Evolutionary conservation across 768 basidiomycete genomes (phyloP), one percentile per base, ranked within the genome.

Genomic region (Hemileccinum impolitum): DNA sequence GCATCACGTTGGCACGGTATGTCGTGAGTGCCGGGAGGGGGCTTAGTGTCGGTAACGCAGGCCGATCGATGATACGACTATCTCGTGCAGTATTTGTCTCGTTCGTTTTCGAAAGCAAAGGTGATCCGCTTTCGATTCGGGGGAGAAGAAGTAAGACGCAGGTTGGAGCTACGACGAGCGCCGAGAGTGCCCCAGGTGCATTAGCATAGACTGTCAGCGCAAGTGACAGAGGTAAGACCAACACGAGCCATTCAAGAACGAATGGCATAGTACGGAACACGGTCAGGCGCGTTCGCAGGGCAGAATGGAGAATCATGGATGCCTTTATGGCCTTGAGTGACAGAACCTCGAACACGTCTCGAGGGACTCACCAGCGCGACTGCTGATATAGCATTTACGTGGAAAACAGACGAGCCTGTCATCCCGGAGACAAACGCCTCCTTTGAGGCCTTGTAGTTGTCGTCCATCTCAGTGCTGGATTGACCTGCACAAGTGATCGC

Each of bases 1-100:
- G 72, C 78, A 98, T 86, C 94, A 97, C 94, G 62, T 96, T 90
- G 3, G 94, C 84, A 39, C 96, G 75, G 64, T 95, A 98, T 0
- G 85, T 80, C 11, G 92, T 90, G 48, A 99, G 65, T 35, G 91
- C 85, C 1, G 91, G 81, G 39, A 92, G 69, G 2, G 75, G 77
- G n/a, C 72, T 53, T 15, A 66, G 43, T n/a, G 57, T 21, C 4
- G 25, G 43, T 26, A 55, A 25, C 5, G 44, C 6, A 5, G 43
- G 26, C 12, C 49, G 39, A 14, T 45, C 26, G 23, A 49, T 36
- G 28, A 8, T 11, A 11, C 18, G 31, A 31, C 28, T 43, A 21
- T 48, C 36, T 37, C 45, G 49, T 10, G 44, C 25, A 8, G 30
- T 45, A n/a, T 39, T 44, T 5, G 11, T 34, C 36, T 52, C 34